Evolutionary conservation across 257 asterid species (phyloP).

Genomic region (Scutellaria barbata): DNA sequence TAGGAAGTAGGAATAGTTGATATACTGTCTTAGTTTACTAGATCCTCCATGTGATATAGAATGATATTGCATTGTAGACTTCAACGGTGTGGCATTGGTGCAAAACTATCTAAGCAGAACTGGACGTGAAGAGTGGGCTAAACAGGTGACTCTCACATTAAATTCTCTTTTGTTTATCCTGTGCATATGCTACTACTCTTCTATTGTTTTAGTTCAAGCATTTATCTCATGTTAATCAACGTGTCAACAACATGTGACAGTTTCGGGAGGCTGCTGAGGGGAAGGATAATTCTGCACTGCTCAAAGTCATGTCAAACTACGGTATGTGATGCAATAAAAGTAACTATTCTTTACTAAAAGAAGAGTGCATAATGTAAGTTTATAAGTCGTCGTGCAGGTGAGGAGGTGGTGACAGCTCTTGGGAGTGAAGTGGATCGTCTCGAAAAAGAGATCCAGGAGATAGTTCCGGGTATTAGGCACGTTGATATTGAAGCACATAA

Average conservation of each 20-base stretch:
- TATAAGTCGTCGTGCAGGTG: constrained; percentile 59
- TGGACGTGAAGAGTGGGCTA: constrained; percentile 96
- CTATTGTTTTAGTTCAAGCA: no score
- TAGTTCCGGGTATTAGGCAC: constrained; percentile 93
- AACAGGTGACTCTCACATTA: constrained; percentile 58
- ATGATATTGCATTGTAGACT: constrained; percentile 58
- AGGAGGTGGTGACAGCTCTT: constrained; percentile 95
- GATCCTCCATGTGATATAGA: constrained; percentile 15
- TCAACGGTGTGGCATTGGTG: constrained; percentile 93
- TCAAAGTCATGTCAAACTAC: constrained; percentile 80
- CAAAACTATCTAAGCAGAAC: constrained; percentile 84
- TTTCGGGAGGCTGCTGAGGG: constrained; percentile 79
- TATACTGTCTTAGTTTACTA: constrained; percentile 4
- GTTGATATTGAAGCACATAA: constrained; percentile 97
- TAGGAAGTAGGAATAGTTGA: constrained; percentile 8
- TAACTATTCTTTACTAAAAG: background rate
- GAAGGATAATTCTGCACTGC: constrained; percentile 63
- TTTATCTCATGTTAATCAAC: constrained; percentile 14
- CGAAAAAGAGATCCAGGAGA: constrained; percentile 87
- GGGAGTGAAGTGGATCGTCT: constrained; percentile 97
- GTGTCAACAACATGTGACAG: constrained; percentile 44
- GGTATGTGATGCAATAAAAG: constrained; percentile 51
- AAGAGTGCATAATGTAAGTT: constrained; percentile 7
- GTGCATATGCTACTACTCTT: background rate
- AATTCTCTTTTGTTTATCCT: background rate